Evolutionary conservation across 2,329 filamentous ascomycete species (phyloP).

Genomic region (Aspergillus vadensis): DNA sequence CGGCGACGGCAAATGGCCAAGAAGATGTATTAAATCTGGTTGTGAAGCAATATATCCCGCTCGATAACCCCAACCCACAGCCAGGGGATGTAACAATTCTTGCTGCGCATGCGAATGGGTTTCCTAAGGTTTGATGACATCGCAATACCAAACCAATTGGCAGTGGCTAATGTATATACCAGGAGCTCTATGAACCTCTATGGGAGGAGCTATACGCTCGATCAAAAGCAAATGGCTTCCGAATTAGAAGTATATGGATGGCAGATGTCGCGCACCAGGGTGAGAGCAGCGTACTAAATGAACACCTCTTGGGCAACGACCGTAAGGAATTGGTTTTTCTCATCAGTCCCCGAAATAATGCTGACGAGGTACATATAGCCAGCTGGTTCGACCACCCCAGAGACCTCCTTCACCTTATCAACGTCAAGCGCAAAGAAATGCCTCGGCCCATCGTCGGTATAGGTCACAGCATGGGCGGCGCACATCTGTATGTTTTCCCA

Average conservation of each 20-base stretch:
- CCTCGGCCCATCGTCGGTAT: conserved; percentile 80
- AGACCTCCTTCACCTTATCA: conserved; percentile 83
- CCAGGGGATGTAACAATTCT: conserved; percentile 83
- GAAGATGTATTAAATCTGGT: conserved; percentile 73
- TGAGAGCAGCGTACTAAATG: conserved; percentile 75
- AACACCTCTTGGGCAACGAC: conserved; percentile 76
- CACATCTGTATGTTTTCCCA: conserved; percentile 56
- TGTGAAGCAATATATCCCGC: conserved; percentile 85
- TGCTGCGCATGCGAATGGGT: conserved; percentile 86
- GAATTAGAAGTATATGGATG: conserved; percentile 83
- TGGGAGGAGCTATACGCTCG: conserved; percentile 77
- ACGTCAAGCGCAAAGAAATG: conserved; percentile 76
- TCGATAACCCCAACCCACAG: conserved; percentile 66
- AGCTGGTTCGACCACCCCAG: conserved; percentile 84
- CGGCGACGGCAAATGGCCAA: conserved; percentile 70
- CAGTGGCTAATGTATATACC: conserved; percentile 10
- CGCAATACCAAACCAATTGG: background rate
- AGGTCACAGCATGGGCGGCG: conserved; percentile 86
- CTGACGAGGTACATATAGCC: conserved; percentile 52
- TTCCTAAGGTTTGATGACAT: conserved; percentile 69
- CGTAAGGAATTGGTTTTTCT: conserved; percentile 56
- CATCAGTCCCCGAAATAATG: background rate
- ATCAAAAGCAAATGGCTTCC: conserved; percentile 61
- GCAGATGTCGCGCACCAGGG: conserved; percentile 87
- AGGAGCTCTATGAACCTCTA: conserved; percentile 90